Evolutionary conservation across 2,329 filamentous ascomycete genomes (phyloP), one percentile per base, ranked within the genome.

Genomic region (Phialophora tarda): DNA sequence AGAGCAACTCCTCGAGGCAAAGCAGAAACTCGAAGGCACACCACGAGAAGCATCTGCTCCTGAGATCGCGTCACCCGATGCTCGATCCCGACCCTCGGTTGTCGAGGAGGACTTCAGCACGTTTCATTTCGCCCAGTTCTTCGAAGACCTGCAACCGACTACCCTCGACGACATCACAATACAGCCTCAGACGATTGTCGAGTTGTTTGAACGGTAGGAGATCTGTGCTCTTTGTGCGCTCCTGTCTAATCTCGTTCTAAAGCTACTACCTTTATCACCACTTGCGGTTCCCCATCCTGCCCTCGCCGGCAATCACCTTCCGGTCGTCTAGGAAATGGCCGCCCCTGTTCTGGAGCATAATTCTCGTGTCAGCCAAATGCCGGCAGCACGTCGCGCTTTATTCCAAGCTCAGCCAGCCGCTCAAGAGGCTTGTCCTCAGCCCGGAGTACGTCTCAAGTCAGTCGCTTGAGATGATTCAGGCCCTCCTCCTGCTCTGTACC

Each of bases 381-480:
- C 59, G 59, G 4, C 47, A 54, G n/a, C 48, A 61, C 5, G 48
- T 21, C 30, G 32, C 28, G 26, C 47, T 61, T 4, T 61, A 61
- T 21, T 38, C 59, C 48, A 53, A 38, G n/a, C 59, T 61, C 14
- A 61, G 59, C 59, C 59, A 61, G 47, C 59, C 59, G 21, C 59
- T 61, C 2, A 61, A 61, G 30, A 53, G 59, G 47, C 59, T 61
- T 24, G 59, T 61, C 48, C 59, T 61, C 6, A 61, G 59, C 21
- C 59, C 59, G 21, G 59, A 61, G 23, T 61, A 61, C 59, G 47
- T 61, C 10, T 41, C 59, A 30, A 61, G 48, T 28, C 59, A 51
- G 14, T 61, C 59, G 2, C 44, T 61, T 54, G 59, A 61, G 34
- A 61, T 61, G 59, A 61, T 61, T 23, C 59, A 61, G n/a, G 59